These are phyloP conservation scores for Physocladia obscura DNA, from an alignment of 192 early-diverging fungal species.

Conservation along the genomic window DNA sequence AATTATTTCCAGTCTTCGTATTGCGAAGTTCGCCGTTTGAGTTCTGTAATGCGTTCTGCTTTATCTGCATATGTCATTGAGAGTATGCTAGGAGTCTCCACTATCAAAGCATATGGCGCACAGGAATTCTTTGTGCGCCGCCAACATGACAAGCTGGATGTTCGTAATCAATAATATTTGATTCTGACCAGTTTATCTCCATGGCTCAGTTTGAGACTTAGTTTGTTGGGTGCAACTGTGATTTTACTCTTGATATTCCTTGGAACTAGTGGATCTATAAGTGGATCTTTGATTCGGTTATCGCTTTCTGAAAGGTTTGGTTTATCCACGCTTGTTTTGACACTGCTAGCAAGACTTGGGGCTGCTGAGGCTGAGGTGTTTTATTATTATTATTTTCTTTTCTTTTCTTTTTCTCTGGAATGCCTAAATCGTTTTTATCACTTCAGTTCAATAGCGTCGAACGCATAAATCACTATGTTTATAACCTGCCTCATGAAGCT, in stretches of 20 bases:
- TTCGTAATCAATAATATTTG: background rate
- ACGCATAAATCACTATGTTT: too few species aligned
- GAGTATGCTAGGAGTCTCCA: conserved; percentile 60
- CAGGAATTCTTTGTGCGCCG: background rate
- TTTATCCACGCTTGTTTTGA: too few species aligned
- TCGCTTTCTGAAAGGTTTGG: background rate
- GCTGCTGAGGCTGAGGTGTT: too few species aligned
- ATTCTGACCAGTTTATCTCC: background rate
- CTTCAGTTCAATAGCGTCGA: too few species aligned
- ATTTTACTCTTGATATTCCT: background rate
- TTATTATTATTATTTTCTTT: too few species aligned
- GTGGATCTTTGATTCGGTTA: background rate
- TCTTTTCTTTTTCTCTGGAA: too few species aligned
- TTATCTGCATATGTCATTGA: conserved; percentile 56
- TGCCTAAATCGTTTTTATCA: too few species aligned
- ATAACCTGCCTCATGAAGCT: too few species aligned
- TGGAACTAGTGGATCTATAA: background rate
- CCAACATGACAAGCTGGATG: conserved; percentile 10
- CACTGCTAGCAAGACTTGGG: too few species aligned
- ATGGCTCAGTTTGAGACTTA: conserved; percentile 26
- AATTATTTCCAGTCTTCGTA: conserved; percentile 21
- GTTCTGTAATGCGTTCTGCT: conserved; percentile 27
- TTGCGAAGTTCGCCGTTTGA: conserved; percentile 26
- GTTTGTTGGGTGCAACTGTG: conserved; percentile 17
- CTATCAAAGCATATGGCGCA: conserved; percentile 67